These are phyloP conservation scores for Tephrocybe sp. DNA, from an alignment of 768 basidiomycete species.

Conservation along the genomic window DNA sequence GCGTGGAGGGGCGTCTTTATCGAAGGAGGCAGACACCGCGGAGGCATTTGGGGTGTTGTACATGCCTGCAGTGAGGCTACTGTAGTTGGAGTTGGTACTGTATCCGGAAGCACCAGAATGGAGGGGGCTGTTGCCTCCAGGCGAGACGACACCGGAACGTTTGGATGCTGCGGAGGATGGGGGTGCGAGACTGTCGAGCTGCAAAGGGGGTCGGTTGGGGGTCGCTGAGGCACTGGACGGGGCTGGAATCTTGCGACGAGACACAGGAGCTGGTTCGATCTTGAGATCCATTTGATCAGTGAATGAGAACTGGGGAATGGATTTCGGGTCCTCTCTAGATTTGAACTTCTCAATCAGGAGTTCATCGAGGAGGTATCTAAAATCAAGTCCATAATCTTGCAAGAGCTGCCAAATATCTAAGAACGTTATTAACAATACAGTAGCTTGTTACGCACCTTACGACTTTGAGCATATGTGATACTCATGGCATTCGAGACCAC, in stretches of 20 bases:
- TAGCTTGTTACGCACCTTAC: constrained; percentile 60
- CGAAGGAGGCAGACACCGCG: constrained; percentile 12
- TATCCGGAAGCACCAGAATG: constrained; percentile 19
- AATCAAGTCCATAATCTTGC: constrained; percentile 93
- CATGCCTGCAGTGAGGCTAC: constrained; percentile 2
- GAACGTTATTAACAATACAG: neutral
- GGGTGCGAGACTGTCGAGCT: constrained; percentile 15
- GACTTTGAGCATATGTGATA: constrained; percentile 79
- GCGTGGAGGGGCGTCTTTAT: constrained; percentile 8
- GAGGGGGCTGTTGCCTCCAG: constrained; percentile 17
- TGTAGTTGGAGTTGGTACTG: constrained; percentile 11
- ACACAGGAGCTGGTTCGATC: constrained; percentile 21
- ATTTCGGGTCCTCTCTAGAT: constrained; percentile 36
- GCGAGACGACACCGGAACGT: constrained; percentile 16
- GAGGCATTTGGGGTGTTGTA: constrained; percentile 16
- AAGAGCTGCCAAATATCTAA: constrained; percentile 53
- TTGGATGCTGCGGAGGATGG: constrained; percentile 15
- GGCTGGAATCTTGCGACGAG: constrained; percentile 17
- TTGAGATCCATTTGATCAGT: constrained; percentile 27
- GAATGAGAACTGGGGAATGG: constrained; percentile 31
- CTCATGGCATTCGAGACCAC: constrained; percentile 77
- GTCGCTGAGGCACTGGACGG: constrained; percentile 2
- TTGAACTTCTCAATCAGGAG: constrained; percentile 46
- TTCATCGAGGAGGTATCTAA: constrained; percentile 87
- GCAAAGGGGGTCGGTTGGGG: neutral